Percentiles rank a stretch among this genome's conserved stretches.
Evolutionary conservation across 345 rosid species (phyloP).

Genomic region (Hibiscus tridactylites): DNA sequence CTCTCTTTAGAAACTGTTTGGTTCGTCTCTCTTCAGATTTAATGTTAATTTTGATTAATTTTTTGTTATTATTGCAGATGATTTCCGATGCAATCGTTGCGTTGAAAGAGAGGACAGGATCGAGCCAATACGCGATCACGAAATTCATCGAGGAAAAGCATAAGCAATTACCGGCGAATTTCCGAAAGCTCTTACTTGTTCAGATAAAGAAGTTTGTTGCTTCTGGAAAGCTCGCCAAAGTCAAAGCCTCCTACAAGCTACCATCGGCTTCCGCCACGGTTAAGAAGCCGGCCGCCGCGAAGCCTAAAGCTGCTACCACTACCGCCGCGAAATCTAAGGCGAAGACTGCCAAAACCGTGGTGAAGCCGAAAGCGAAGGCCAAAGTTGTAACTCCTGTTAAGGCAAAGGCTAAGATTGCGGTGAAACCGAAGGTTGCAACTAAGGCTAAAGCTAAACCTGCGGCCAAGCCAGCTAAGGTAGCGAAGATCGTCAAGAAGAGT

Average conservation of each 20-base stretch:
- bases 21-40: background rate
- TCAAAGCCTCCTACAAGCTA: conserved; percentile 51
- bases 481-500: conserved; percentile 35
- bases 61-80: conserved; percentile 30
- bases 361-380: conserved; percentile 1
- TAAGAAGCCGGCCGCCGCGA: conserved; percentile 12
- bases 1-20: background rate
- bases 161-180: conserved; percentile 36
- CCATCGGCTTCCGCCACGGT: conserved; percentile 20
- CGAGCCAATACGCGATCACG: conserved; percentile 61
- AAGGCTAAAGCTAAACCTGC: conserved; percentile 9
- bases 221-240: conserved; percentile 50
- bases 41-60: background rate
- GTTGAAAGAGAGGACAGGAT: conserved; percentile 56
- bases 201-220: conserved; percentile 46
- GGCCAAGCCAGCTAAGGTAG: conserved; percentile 33
- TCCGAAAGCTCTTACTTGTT: conserved; percentile 40
- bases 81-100: conserved; percentile 42
- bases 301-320: conserved; percentile 19
- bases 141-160: conserved; percentile 56
- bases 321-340: conserved; percentile 21
- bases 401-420: background rate
- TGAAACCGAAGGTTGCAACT: background rate
- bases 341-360: conserved; percentile 23
- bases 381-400: background rate